Evolutionary conservation across 2,329 filamentous ascomycete species (phyloP).

Genomic region (Calonectria crousiana): DNA sequence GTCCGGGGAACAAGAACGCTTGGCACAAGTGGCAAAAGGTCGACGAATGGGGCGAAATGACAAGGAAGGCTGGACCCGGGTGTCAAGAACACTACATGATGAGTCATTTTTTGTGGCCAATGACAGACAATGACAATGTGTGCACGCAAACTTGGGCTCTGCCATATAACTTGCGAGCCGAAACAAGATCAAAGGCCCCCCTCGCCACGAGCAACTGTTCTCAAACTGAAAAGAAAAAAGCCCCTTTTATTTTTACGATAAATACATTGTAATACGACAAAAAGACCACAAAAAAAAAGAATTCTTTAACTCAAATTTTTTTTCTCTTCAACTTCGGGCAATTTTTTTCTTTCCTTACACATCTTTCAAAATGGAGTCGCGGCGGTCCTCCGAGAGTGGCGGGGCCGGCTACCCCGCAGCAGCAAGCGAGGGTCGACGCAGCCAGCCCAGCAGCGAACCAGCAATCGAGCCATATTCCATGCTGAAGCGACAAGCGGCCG

Average conservation of each 20-base stretch:
- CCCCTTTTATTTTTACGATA: background rate
- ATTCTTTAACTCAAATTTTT: background rate
- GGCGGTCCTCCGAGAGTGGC: background rate
- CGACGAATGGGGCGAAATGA: background rate
- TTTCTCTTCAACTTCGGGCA: background rate
- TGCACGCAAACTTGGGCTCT: background rate
- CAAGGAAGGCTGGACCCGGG: background rate
- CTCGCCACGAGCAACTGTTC: background rate
- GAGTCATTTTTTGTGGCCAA: slow-evolving; percentile 9
- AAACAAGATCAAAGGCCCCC: background rate
- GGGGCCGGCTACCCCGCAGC: background rate
- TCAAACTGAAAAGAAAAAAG: background rate
- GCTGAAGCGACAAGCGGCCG: background rate
- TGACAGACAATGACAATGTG: background rate
- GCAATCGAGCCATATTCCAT: slow-evolving; percentile 5
- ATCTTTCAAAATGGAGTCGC: background rate
- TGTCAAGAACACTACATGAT: background rate
- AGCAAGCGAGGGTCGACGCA: slow-evolving; percentile 4
- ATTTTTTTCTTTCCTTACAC: background rate
- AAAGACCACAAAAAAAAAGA: background rate
- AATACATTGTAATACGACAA: background rate
- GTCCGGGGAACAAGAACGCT: background rate
- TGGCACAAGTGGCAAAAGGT: background rate
- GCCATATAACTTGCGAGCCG: background rate
- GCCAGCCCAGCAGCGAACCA: background rate